Evolutionary conservation across 1,284 basidiomycete genomes (phyloP), one percentile per base, ranked within the genome.

Genomic region (Tausonia pullulans): DNA sequence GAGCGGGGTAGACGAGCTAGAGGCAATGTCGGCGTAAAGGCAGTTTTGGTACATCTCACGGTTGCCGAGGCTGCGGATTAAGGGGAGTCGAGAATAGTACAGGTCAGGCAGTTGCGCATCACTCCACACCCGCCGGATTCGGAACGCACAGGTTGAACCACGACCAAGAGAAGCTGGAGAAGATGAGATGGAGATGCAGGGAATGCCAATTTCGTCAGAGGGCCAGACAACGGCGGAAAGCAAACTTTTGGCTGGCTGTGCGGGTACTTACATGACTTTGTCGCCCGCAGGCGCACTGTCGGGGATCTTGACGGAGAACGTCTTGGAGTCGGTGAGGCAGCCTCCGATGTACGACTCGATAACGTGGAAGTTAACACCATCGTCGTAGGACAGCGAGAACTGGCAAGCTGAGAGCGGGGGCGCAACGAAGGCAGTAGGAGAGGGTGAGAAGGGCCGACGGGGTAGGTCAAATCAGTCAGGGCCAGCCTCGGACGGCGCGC

Each of bases 21-120:
- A 62, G 27, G 41, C 43, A 61, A 66, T 66, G 58, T 66, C 59
- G 41, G 58, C 62, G 5, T 49, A 39, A 9, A 63, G 53, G 50
- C 65, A 66, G 65, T 66, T 66, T 54, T 58, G 55, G 58, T 66
- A 66, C 61, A 66, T 62, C 61, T 66, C 65, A 45, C 65, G 56
- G 61, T 66, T 66, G 46, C 65, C 65, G 51, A 65, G 52, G 51
- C 43, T 48, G 16, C 10, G 14, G 5, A 40, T 4, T 13, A 13
- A 43, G 3, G 46, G 41, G 27, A 27, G 27, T 27, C 27, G 1
- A 27, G 27, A 27, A 5, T 4, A 55, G 16, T 40, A 11, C 1
- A n/a, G 56, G 14, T 45, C 43, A 58, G 16, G 6, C 16, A n/a
- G 39, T 40, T 10, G n/a, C 44, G 27, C 1, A 8, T 58, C 4